These are phyloP conservation scores for Irpex sp. DNA, from an alignment of 1,284 basidiomycete species.

Conservation along the genomic window DNA sequence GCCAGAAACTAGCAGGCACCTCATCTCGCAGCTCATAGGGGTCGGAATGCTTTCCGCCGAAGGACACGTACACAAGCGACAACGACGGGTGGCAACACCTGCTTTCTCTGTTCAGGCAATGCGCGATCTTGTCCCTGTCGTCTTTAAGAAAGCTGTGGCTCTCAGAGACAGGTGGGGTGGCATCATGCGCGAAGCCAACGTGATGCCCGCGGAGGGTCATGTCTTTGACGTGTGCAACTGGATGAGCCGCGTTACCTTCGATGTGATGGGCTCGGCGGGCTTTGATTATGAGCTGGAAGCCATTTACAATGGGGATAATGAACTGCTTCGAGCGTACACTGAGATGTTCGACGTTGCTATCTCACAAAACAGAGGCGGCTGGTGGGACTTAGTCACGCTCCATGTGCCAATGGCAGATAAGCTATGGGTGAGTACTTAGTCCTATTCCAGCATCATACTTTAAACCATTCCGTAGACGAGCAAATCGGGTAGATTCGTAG, in stretches of 20 bases:
- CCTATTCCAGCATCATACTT: not conserved
- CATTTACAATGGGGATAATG: slow-evolving; percentile 70
- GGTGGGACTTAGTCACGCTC: slow-evolving; percentile 46
- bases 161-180: slow-evolving; percentile 57
- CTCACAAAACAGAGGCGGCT: slow-evolving; percentile 41
- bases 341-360: slow-evolving; percentile 77
- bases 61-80: slow-evolving; percentile 68
- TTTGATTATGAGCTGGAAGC: slow-evolving; percentile 80
- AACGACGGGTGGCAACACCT: slow-evolving; percentile 70
- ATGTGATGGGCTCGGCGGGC: slow-evolving; percentile 75
- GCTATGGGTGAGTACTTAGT: slow-evolving; percentile 49
- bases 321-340: slow-evolving; percentile 72
- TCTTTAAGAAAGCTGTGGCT: slow-evolving; percentile 63
- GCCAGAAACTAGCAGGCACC: slow-evolving; percentile 69
- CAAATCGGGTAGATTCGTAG: slow-evolving; percentile 42
- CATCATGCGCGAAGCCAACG: slow-evolving; percentile 31
- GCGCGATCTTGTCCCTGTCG: slow-evolving; percentile 63
- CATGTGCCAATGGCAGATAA: slow-evolving; percentile 57
- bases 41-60: slow-evolving; percentile 76
- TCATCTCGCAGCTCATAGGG: slow-evolving; percentile 74
- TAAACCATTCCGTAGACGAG: slow-evolving; percentile 47
- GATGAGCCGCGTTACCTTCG: slow-evolving; percentile 75
- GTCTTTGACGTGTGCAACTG: slow-evolving; percentile 67
- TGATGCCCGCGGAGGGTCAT: slow-evolving; percentile 20
- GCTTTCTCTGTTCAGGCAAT: slow-evolving; percentile 77